phyloP scores from a whole-genome alignment of 306 rosid species.

The Hippophae gyantsensis region DNA sequence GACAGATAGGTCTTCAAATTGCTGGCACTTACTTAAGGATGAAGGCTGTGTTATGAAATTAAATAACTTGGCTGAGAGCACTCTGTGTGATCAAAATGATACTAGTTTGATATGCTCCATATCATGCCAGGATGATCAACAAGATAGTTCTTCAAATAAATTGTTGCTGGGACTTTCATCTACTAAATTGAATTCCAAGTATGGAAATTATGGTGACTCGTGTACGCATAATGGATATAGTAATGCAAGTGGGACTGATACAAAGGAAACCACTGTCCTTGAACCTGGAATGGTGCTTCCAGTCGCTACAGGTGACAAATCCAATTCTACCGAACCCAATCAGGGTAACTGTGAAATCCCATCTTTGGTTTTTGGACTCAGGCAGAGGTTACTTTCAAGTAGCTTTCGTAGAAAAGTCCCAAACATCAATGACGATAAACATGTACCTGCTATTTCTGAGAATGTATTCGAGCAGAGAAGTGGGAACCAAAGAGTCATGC shows the following conservation, averaged over 20 bases:
- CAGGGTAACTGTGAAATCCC: conserved; percentile 40
- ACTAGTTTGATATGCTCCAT: conserved; percentile 27
- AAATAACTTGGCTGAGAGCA: conserved; percentile 23
- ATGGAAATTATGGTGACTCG: conserved; percentile 19
- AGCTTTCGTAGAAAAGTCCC: conserved; percentile 54
- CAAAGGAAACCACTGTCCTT: conserved; percentile 20
- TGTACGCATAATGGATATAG: conserved; percentile 21
- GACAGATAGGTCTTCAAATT: conserved; percentile 20
- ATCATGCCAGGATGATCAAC: conserved; percentile 23
- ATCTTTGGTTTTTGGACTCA: conserved; percentile 54
- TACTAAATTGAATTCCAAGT: conserved; percentile 7
- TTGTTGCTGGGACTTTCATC: conserved; percentile 11
- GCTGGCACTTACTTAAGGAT: conserved; percentile 24
- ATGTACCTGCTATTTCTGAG: conserved; percentile 32
- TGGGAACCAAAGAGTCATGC: conserved; percentile 19
- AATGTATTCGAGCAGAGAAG: conserved; percentile 35
- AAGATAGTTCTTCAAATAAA: conserved; percentile 24
- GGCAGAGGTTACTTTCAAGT: conserved; percentile 59
- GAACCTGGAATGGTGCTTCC: conserved; percentile 33
- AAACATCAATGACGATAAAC: conserved; percentile 29
- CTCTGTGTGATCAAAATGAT: conserved; percentile 21
- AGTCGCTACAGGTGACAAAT: conserved; percentile 27
- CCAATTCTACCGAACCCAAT: conserved; percentile 23
- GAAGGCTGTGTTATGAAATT: conserved; percentile 21
- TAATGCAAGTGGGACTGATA: conserved; percentile 20